Evolutionary conservation across 768 basidiomycete genomes (phyloP).

Genomic region (Tricholoma flavovirens): DNA sequence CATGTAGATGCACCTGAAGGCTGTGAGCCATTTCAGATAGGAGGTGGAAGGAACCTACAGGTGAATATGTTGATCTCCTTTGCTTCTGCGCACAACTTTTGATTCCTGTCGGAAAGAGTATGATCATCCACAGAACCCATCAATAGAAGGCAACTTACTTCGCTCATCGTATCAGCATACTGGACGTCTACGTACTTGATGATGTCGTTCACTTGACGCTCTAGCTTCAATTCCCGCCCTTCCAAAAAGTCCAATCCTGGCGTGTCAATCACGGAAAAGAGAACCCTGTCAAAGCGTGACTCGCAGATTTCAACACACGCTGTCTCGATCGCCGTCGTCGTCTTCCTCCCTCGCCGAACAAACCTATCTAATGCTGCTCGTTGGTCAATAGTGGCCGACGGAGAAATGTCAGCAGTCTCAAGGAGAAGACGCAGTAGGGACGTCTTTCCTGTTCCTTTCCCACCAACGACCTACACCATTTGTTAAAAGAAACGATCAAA

Average conservation of each 20-base stretch:
- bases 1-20: slow-evolving; percentile 73
- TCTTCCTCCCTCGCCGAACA: slow-evolving; percentile 52
- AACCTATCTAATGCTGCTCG: slow-evolving; percentile 58
- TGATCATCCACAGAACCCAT: background rate
- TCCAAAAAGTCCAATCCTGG: slow-evolving; percentile 75
- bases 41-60: slow-evolving; percentile 44
- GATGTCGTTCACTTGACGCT: slow-evolving; percentile 68
- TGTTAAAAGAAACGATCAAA: slow-evolving; percentile 13
- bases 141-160: slow-evolving; percentile 41
- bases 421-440: slow-evolving; percentile 74
- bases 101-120: slow-evolving; percentile 52
- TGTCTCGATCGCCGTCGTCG: slow-evolving; percentile 58
- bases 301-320: slow-evolving; percentile 81
- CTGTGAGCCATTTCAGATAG: slow-evolving; percentile 12
- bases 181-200: slow-evolving; percentile 77
- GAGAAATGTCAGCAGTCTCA: slow-evolving; percentile 80
- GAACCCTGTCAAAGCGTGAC: slow-evolving; percentile 71
- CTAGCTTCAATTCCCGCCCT: slow-evolving; percentile 71
- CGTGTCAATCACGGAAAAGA: slow-evolving; percentile 80
- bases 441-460: slow-evolving; percentile 80
- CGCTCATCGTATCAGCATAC: slow-evolving; percentile 83
- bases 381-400: slow-evolving; percentile 72
- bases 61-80: slow-evolving; percentile 87
- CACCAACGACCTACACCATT: slow-evolving; percentile 61
- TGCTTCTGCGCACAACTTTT: slow-evolving; percentile 81